phyloP scores from a whole-genome alignment of 345 rosid species.

The Citrus sp. region DNA sequence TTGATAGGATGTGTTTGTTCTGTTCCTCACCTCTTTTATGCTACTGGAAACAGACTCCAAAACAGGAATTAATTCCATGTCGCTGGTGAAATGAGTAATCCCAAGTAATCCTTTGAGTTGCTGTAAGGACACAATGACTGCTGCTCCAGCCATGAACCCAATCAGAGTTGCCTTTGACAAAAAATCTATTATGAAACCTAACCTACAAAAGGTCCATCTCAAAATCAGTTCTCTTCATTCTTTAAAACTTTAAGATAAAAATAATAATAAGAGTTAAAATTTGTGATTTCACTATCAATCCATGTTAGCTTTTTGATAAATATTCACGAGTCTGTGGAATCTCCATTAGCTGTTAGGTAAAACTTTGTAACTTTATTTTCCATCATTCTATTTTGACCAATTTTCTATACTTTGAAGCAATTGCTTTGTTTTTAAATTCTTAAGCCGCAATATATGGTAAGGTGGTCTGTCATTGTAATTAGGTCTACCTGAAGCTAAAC shows the following conservation, averaged over 20 bases:
- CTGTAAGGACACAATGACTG: slow-evolving; percentile 36
- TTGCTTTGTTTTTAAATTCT: background rate
- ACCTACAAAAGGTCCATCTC: slow-evolving; percentile 18
- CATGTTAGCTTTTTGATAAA: background rate
- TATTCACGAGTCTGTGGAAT: background rate
- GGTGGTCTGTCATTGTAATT: background rate
- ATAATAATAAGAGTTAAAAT: background rate
- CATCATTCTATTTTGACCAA: background rate
- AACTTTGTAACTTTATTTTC: too few species aligned
- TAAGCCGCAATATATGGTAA: background rate
- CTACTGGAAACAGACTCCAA: slow-evolving; percentile 26
- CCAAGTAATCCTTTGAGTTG: slow-evolving; percentile 48
- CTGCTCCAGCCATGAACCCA: slow-evolving; percentile 51
- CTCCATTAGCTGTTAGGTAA: background rate
- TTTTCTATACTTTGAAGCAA: background rate
- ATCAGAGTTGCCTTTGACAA: slow-evolving; percentile 45
- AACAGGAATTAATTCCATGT: slow-evolving; percentile 39
- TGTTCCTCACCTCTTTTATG: slow-evolving; percentile 27
- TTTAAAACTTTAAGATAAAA: background rate
- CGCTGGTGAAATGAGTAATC: slow-evolving; percentile 35
- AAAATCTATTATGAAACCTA: slow-evolving; percentile 47
- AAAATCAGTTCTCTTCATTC: background rate
- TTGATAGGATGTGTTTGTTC: background rate
- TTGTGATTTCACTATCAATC: background rate
- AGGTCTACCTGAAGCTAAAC: background rate